A percentile compares a stretch with the other conserved stretches of the same genome.
Evolutionary conservation across 805 yeast species (phyloP).

Genomic region (Metschnikowia chrysomelidarum): DNA sequence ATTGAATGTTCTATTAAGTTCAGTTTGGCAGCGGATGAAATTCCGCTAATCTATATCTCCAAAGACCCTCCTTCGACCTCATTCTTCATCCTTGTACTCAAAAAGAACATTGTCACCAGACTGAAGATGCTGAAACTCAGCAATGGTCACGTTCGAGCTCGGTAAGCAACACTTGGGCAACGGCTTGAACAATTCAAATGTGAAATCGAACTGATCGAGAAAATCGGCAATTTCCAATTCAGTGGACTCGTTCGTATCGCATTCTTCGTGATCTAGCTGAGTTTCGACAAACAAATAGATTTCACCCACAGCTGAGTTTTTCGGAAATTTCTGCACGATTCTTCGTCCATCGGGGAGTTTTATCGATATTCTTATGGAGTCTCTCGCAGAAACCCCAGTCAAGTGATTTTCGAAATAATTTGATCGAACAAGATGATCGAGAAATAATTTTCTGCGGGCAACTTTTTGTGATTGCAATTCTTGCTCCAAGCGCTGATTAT

Average conservation of each 20-base stretch:
- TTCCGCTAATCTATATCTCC: too few relatives aligned
- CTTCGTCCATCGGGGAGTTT: conserved; percentile 55
- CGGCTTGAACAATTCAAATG: conserved; percentile 42
- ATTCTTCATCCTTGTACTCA: conserved; percentile 27
- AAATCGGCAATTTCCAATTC: conserved; percentile 19
- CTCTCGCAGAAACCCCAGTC: conserved; percentile 6
- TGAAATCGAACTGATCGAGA: conserved; percentile 25
- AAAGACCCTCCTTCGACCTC: background rate
- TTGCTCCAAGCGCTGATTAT: conserved; percentile 17
- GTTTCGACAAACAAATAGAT: conserved; percentile 51
- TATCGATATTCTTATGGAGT: conserved; percentile 44
- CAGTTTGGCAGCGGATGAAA: too few relatives aligned
- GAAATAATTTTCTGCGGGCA: conserved; percentile 19
- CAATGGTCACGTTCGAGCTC: conserved; percentile 10
- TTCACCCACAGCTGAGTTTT: conserved; percentile 41
- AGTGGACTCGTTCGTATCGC: conserved; percentile 13
- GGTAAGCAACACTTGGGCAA: conserved; percentile 35
- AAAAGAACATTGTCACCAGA: conserved; percentile 40
- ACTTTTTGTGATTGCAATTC: conserved; percentile 9
- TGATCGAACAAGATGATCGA: conserved; percentile 17
- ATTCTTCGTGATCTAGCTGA: conserved; percentile 21
- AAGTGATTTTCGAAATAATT: conserved; percentile 15
- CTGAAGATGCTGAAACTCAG: conserved; percentile 25
- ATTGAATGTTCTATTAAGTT: too few relatives aligned
- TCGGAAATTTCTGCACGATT: conserved; percentile 43